Evolutionary conservation across 140 eudicot genomes (phyloP).

Genomic region (Oenanthe javanica): DNA sequence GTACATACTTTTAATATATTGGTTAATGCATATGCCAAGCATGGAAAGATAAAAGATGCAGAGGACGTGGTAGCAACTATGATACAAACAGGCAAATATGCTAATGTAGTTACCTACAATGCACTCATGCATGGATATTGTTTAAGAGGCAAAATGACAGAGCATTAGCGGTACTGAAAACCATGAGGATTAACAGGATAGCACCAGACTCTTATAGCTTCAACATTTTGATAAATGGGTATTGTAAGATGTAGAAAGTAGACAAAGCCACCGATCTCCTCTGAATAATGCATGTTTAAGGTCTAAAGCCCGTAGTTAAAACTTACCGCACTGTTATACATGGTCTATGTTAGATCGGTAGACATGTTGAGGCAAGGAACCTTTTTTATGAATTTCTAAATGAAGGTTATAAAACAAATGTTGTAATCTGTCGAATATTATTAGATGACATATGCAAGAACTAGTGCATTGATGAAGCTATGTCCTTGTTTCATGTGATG

Average conservation of each 20-base stretch:
- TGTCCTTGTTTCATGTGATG: neutral
- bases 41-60: neutral
- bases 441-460: too few relatives aligned
- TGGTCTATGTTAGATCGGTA: neutral
- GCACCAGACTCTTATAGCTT: neutral
- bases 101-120: neutral
- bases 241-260: neutral
- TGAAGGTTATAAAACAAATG: neutral
- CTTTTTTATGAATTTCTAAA: neutral
- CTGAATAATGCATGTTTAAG: neutral
- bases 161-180: neutral
- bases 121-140: neutral
- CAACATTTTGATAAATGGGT: constrained; percentile 2
- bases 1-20: neutral
- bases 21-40: neutral
- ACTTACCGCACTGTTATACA: constrained; percentile 18
- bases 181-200: neutral
- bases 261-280: neutral
- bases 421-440: too few relatives aligned
- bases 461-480: too few relatives aligned
- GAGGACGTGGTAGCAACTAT: neutral
- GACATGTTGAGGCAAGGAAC: neutral
- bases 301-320: neutral
- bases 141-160: neutral
- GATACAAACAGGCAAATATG: neutral